Evolutionary conservation across 2,329 filamentous ascomycete species (phyloP), one percentile per base, ranked within the genome.

Genomic region (Pseudopithomyces chartarum): DNA sequence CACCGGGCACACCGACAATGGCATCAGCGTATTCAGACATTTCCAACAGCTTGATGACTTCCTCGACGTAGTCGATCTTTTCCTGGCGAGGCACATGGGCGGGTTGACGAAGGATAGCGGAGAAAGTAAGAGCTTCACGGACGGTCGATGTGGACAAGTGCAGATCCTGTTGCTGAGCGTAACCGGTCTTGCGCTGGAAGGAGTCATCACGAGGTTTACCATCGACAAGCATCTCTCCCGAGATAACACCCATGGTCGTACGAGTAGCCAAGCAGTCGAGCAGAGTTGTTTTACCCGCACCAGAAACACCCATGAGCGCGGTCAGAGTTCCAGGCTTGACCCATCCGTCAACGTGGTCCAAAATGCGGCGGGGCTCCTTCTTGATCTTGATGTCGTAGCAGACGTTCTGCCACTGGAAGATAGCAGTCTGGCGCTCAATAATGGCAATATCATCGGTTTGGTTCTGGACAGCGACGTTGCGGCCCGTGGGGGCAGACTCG

Each of bases 261-360:
- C 93, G 89, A 57, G 90, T 90, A 44, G 93, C 93, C 62, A 97
- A 82, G 34, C 91, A 90, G 76, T 97, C 91, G 32, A 97, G 80
- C 26, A 97, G 84, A 1, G 93, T 97, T 0, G 93, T 97, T 77
- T 97, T 97, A 56, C 93, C 93, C n/a, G 93, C 93, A 64, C 93
- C 92, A 32, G 90, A 92, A 7, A 93, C 91, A 78, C 92, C 90
- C 92, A 97, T 97, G 2, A 96, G 82, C 38, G 91, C 92, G 12
- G 92, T 73, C 52, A 96, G 76, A 15, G 91, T 96, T 57, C 93
- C 93, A 2, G 93, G 93, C 76, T 96, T 95, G 57, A 97, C 92
- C 90, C 91, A 97, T 34, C 93, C 93, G 69, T 96, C 90, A 12
- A 97, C 90, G 60, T 95, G 82, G 66, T 97, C 88, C 57, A 97